Conservation (phyloP, 192 early-diverging fungal genomes). For the Rhizoclosmatium globosum region DNA sequence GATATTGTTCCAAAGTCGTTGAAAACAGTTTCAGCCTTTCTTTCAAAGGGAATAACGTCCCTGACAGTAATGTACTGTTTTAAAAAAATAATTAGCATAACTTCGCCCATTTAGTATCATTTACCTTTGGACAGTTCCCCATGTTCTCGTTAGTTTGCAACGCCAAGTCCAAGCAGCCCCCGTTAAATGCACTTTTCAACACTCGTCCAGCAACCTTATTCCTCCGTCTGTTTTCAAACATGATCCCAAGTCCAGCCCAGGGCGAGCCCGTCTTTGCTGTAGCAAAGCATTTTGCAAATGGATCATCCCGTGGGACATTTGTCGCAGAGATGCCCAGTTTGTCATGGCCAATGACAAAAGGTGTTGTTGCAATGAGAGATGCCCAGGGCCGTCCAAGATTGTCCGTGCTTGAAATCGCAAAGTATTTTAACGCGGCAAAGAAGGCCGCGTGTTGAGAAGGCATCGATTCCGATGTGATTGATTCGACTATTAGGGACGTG, state of each 20-base stretch:
- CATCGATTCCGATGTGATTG: slow-evolving; percentile 9
- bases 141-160: slow-evolving; percentile 19
- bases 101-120: background rate
- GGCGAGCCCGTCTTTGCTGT: background rate
- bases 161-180: background rate
- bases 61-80: slow-evolving; percentile 16
- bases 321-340: background rate
- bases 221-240: slow-evolving; percentile 36
- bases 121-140: slow-evolving; percentile 44
- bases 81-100: background rate
- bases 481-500: background rate
- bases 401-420: slow-evolving; percentile 14
- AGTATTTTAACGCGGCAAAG: slow-evolving; percentile 28
- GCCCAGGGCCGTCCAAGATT: slow-evolving; percentile 10
- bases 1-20: background rate
- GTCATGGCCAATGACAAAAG: background rate
- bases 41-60: background rate
- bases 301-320: background rate
- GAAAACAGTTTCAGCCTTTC: background rate
- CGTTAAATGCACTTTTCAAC: background rate
- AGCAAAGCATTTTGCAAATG: background rate
- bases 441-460: slow-evolving; percentile 36
- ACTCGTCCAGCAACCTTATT: slow-evolving; percentile 39
- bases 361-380: background rate
- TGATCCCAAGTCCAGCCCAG: slow-evolving; percentile 33